Evolutionary conservation across 1,284 basidiomycete species (phyloP).

Genomic region (Leccinum subspadiceum): DNA sequence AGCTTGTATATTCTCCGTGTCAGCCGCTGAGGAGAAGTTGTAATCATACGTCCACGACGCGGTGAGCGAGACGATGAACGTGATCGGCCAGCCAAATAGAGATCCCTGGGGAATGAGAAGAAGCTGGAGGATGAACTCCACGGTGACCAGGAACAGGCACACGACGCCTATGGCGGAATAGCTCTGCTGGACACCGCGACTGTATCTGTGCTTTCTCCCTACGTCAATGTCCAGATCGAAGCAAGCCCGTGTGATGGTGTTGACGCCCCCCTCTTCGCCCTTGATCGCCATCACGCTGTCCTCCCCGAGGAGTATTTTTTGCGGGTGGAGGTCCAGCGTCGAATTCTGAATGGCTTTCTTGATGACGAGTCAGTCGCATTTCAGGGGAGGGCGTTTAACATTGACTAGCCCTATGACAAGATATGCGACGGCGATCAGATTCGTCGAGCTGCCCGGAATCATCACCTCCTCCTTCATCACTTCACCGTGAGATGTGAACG

Average conservation of each 20-base stretch:
- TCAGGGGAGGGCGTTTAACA: conserved; percentile 12
- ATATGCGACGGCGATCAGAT: conserved; percentile 21
- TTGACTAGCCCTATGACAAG: conserved; percentile 20
- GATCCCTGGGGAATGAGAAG: conserved; percentile 31
- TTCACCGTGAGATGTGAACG: conserved; percentile 24
- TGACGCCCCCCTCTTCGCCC: conserved; percentile 15
- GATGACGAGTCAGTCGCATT: conserved; percentile 25
- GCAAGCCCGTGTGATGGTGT: conserved; percentile 12
- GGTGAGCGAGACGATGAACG: conserved; percentile 31
- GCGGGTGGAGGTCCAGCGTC: conserved; percentile 21
- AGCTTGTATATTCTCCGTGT: conserved; percentile 26
- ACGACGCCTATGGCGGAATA: conserved; percentile 12
- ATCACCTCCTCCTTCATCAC: conserved; percentile 2
- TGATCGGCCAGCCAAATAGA: conserved; percentile 27
- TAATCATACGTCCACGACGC: conserved; percentile 32
- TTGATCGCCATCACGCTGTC: conserved; percentile 20
- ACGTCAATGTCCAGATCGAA: conserved; percentile 16
- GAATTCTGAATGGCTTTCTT: conserved; percentile 14
- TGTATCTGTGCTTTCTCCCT: conserved; percentile 4
- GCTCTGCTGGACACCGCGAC: conserved; percentile 3
- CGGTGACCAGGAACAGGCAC: conserved; percentile 27
- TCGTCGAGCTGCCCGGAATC: conserved; percentile 22
- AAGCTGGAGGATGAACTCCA: conserved; percentile 30
- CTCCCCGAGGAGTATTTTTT: conserved; percentile 17
- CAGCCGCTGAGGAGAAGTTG: conserved; percentile 23